These are phyloP conservation scores for Umbelopsis vinacea DNA, from an alignment of 192 early-diverging fungal genomes.

Conservation along the genomic window DNA sequence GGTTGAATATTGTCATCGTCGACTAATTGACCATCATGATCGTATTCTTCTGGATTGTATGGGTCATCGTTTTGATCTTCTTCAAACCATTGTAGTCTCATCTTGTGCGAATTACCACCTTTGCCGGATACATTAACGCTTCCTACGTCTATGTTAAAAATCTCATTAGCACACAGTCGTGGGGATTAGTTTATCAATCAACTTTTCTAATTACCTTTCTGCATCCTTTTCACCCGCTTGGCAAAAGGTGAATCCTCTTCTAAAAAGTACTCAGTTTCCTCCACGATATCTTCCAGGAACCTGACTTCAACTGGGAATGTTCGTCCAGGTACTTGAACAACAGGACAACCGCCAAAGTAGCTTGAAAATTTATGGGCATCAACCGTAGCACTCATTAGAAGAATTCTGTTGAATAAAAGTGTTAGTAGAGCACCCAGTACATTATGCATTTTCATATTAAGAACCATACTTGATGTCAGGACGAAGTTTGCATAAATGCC, in stretches of 20 bases:
- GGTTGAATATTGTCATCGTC: slow-evolving; percentile 1
- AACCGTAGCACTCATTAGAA: slow-evolving; percentile 80
- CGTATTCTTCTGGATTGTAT: slow-evolving; percentile 17
- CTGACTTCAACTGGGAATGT: slow-evolving; percentile 62
- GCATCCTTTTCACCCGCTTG: slow-evolving; percentile 28
- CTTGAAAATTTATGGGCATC: slow-evolving; percentile 63
- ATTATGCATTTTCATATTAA: not conserved
- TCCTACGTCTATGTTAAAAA: slow-evolving; percentile 28
- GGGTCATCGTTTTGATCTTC: slow-evolving; percentile 38
- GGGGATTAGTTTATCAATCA: no score
- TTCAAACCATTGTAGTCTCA: slow-evolving; percentile 40
- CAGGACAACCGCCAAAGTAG: slow-evolving; percentile 68
- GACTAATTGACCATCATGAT: not conserved
- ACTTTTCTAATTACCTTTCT: slow-evolving; percentile 15
- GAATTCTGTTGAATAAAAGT: slow-evolving; percentile 38
- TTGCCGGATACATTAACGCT: slow-evolving; percentile 45
- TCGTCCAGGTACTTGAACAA: slow-evolving; percentile 61
- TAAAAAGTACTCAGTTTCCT: slow-evolving; percentile 60
- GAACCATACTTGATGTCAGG: slow-evolving; percentile 58
- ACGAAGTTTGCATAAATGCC: slow-evolving; percentile 50
- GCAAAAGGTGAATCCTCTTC: slow-evolving; percentile 45
- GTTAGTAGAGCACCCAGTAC: not conserved
- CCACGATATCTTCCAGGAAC: slow-evolving; percentile 73
- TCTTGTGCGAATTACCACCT: slow-evolving; percentile 42
- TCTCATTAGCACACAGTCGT: not conserved